phyloP scores from a whole-genome alignment of 2,329 filamentous ascomycete genomes.

The Sporothrix curviconia region DNA sequence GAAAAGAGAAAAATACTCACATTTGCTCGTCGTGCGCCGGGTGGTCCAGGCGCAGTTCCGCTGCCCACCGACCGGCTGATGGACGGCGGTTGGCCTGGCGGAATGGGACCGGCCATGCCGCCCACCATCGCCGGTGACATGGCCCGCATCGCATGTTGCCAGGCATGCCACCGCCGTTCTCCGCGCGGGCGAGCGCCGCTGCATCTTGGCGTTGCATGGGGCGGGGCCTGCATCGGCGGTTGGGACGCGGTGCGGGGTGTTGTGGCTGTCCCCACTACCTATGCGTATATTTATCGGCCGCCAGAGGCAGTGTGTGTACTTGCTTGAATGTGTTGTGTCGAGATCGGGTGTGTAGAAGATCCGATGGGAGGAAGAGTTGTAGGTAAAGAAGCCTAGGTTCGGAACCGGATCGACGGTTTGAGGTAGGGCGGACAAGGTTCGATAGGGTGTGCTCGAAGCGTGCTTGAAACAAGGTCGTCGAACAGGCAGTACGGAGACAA shows the following conservation, averaged over 20 bases:
- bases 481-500: too few species aligned
- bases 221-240: constrained; percentile 43
- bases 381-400: neutral
- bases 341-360: neutral
- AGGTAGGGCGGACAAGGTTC: neutral
- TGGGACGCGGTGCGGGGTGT: neutral
- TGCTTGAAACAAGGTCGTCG: neutral
- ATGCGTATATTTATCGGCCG: neutral
- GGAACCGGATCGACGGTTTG: neutral
- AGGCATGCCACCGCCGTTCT: constrained; percentile 44
- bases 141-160: constrained; percentile 45
- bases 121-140: constrained; percentile 52
- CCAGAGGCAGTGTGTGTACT: neutral
- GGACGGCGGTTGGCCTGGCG: constrained; percentile 56
- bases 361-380: neutral
- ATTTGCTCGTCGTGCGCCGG: constrained; percentile 47
- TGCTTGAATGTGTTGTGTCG: neutral
- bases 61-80: constrained; percentile 47
- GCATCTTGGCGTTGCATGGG: constrained; percentile 48
- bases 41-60: constrained; percentile 23
- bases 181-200: constrained; percentile 57
- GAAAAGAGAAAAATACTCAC: constrained; percentile 39
- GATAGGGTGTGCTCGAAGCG: neutral
- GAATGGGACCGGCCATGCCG: constrained; percentile 32
- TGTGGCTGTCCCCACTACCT: too few species aligned